Percentiles rank a stretch among this genome's conserved stretches.
Evolutionary conservation across 2,329 filamentous ascomycete genomes (phyloP).

Genomic region (Aspergillus cejpii): DNA sequence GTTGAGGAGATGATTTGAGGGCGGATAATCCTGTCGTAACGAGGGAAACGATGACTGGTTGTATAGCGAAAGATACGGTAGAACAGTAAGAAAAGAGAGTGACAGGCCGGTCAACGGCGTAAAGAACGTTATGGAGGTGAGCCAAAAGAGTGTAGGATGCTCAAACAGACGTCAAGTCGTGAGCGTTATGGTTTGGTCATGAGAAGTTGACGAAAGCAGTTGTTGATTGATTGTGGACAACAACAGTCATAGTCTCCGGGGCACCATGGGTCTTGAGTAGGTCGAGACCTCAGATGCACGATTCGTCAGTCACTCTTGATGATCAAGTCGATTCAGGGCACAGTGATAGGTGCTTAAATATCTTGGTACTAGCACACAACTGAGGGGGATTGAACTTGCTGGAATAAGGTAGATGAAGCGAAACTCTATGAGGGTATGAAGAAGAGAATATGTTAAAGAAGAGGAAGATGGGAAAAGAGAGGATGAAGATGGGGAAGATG

Average conservation of each 20-base stretch:
- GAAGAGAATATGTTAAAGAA: not conserved
- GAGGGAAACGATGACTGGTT: conserved; percentile 3
- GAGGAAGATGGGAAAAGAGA: not conserved
- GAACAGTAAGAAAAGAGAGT: conserved; percentile 16
- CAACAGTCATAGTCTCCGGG: conserved; percentile 22
- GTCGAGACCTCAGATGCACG: conserved; percentile 11
- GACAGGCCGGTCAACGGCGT: conserved; percentile 29
- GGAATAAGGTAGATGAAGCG: no score
- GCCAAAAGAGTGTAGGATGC: conserved; percentile 25
- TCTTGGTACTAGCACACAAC: no score
- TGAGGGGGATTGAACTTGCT: no score
- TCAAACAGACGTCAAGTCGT: conserved; percentile 34
- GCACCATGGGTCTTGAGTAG: conserved; percentile 10
- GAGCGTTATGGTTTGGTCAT: conserved; percentile 27
- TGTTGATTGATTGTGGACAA: conserved; percentile 9
- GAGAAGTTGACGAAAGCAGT: conserved; percentile 18
- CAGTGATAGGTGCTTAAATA: no score
- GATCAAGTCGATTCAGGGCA: conserved; percentile 6
- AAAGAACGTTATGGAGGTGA: conserved; percentile 13
- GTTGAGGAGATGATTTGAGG: conserved; percentile 13
- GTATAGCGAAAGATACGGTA: not conserved
- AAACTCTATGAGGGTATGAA: conserved; percentile 5
- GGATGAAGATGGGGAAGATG: not conserved
- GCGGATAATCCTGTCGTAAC: conserved; percentile 6
- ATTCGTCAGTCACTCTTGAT: conserved; percentile 6